phyloP scores from a whole-genome alignment of 805 yeast species.

The Sugiyamaella boreocaroliniensis region DNA sequence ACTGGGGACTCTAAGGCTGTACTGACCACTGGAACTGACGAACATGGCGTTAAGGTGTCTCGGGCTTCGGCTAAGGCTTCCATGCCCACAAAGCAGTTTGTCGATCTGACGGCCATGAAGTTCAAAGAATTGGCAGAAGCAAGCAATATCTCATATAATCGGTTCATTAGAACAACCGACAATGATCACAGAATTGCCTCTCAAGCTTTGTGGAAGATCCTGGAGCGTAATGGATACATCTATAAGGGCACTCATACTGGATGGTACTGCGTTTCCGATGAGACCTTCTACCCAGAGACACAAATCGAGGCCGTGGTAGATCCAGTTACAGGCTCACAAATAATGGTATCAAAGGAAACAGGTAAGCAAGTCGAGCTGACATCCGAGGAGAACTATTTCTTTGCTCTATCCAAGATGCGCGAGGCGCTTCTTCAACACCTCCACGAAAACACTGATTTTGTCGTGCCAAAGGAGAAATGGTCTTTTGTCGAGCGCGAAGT shows the following conservation, averaged over 20 bases:
- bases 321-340: slow-evolving; percentile 26
- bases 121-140: slow-evolving; percentile 58
- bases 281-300: slow-evolving; percentile 81
- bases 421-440: slow-evolving; percentile 44
- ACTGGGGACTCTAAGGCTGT: slow-evolving; percentile 5
- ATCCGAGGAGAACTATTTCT: slow-evolving; percentile 81
- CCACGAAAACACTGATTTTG: slow-evolving; percentile 47
- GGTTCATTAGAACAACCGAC: slow-evolving; percentile 91
- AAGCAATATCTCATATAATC: slow-evolving; percentile 53
- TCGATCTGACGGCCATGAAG: slow-evolving; percentile 58
- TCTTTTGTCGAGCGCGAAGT: slow-evolving; percentile 53
- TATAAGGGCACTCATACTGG: slow-evolving; percentile 83
- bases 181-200: slow-evolving; percentile 66
- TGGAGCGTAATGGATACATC: slow-evolving; percentile 56
- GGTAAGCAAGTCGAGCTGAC: slow-evolving; percentile 69
- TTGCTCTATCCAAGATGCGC: slow-evolving; percentile 60
- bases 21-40: slow-evolving; percentile 91
- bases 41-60: slow-evolving; percentile 91
- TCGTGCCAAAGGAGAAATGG: slow-evolving; percentile 58
- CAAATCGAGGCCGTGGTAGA: slow-evolving; percentile 41
- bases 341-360: slow-evolving; percentile 49
- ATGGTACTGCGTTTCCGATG: slow-evolving; percentile 94
- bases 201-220: slow-evolving; percentile 57
- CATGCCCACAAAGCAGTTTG: slow-evolving; percentile 57
- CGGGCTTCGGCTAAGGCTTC: slow-evolving; percentile 62